Percentiles rank a stretch among this genome's conserved stretches.
phyloP scores from a whole-genome alignment of 768 basidiomycete species.

The Lentinula sp. region DNA sequence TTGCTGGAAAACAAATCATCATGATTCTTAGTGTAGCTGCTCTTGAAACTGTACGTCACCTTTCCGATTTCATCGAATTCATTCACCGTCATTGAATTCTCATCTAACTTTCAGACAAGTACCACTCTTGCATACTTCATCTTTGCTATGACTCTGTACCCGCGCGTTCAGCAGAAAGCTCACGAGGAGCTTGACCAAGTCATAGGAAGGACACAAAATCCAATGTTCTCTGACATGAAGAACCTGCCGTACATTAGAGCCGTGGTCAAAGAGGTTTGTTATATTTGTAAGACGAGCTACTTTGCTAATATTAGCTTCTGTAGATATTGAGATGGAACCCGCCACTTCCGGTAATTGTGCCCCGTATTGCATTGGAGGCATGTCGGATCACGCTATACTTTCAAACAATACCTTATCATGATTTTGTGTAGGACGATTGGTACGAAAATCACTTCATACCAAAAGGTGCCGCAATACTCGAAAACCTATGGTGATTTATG shows the following conservation, averaged over 20 bases:
- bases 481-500: not conserved
- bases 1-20: too few species aligned
- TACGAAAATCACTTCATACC: constrained; percentile 21
- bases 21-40: not conserved
- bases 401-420: not conserved
- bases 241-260: constrained; percentile 14
- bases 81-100: not conserved
- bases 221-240: constrained; percentile 12
- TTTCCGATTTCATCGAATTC: too few species aligned
- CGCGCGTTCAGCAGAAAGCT: constrained; percentile 13
- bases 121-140: constrained; percentile 21
- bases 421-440: constrained; percentile 13
- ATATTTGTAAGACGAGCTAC: constrained; percentile 14
- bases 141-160: constrained; percentile 14
- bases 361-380: constrained; percentile 17
- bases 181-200: constrained; percentile 21
- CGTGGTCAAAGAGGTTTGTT: constrained; percentile 9
- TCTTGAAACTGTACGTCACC: not conserved
- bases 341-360: constrained; percentile 13
- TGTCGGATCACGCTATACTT: not conserved
- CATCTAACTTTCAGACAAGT: constrained; percentile 4
- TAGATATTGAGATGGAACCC: not conserved
- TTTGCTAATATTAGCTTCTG: constrained; percentile 10
- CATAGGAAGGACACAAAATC: constrained; percentile 15
- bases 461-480: constrained; percentile 13